Evolutionary conservation across 176 grass and related monocot species (phyloP).

Genomic region (Oryza longistaminata): DNA sequence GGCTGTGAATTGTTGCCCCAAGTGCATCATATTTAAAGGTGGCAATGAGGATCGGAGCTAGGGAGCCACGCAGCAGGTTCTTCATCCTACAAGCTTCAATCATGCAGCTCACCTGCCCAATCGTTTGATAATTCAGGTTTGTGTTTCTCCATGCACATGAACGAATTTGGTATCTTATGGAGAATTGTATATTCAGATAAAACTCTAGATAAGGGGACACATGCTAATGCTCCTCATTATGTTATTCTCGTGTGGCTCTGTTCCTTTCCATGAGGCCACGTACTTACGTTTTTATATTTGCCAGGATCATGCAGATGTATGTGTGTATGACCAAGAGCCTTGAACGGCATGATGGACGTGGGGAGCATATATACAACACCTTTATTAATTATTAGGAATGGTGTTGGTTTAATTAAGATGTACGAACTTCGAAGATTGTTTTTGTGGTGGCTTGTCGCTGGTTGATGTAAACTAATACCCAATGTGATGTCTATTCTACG

Average conservation of each 20-base stretch:
- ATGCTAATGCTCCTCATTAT: slow-evolving; percentile 48
- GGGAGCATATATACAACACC: slow-evolving; percentile 23
- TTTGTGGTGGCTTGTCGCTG: slow-evolving; percentile 3
- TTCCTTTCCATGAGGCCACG: slow-evolving; percentile 48
- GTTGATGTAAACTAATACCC: not conserved
- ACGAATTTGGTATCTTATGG: slow-evolving; percentile 35
- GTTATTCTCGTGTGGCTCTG: slow-evolving; percentile 36
- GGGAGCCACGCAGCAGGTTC: slow-evolving; percentile 29
- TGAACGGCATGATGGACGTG: slow-evolving; percentile 2
- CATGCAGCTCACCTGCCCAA: slow-evolving; percentile 60
- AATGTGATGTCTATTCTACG: not conserved
- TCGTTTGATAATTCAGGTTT: slow-evolving; percentile 35
- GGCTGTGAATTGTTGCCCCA: slow-evolving; percentile 22
- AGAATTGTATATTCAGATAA: slow-evolving; percentile 39
- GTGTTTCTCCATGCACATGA: slow-evolving; percentile 43
- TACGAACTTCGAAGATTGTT: not conserved
- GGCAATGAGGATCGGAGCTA: slow-evolving; percentile 19
- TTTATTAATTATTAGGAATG: not conserved
- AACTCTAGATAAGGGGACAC: slow-evolving; percentile 50
- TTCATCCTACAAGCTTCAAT: slow-evolving; percentile 29
- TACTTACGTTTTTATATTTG: slow-evolving; percentile 29
- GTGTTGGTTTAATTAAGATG: not conserved
- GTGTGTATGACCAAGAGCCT: not conserved
- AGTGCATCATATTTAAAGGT: slow-evolving; percentile 33
- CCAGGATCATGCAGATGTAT: slow-evolving; percentile 22